Evolutionary conservation across 78 protist species (phyloP), one percentile per base, ranked within the genome.

Genomic region (Dictyostelium purpureum): DNA sequence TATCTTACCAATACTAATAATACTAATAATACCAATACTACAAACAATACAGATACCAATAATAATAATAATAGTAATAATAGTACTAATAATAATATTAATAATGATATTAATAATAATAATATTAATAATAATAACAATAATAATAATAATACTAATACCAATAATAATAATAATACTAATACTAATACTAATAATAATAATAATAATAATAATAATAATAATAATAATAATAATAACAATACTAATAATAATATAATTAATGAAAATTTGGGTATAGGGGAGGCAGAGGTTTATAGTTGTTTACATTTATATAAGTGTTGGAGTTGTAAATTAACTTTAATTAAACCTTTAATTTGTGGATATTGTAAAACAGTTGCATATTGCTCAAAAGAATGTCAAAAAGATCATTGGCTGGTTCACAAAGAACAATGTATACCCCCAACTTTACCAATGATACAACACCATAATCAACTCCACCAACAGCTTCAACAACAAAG

Each of bases 341-440:
- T 85, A 9, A 56, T 85, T 71, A 85, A 85, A 45, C 91, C 91
- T 37, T 43, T 85, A 12, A 35, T 88, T 6, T 88, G 94, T 56
- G 76, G 87, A 4, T 3, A 56, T 49, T 88, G 94, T 43, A 77
- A 88, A 70, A 10, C 87, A 9, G 76, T 77, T 52, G 71, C 87
- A 1, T 88, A 88, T 78, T 88, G 94, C 26, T 88, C 94, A 14
- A 65, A 49, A 66, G 54, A 40, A 12, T 88, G 94, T 42, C 94
- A 88, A 78, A 47, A 67, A 42, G 87, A 77, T 52, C 76, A 74
- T 69, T 88, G 87, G 85, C 61, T 73, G 31, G 31, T 2, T n/a
- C 87, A 79, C 31, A 59, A 79, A 45, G 33, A 24, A 7, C 0
- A 0, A 7, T 79, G 87, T 31, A 45, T 6, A 21, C 87, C 80